These are phyloP conservation scores for Silybum marianum DNA, from an alignment of 129 eudicot species.

Conservation along the genomic window DNA sequence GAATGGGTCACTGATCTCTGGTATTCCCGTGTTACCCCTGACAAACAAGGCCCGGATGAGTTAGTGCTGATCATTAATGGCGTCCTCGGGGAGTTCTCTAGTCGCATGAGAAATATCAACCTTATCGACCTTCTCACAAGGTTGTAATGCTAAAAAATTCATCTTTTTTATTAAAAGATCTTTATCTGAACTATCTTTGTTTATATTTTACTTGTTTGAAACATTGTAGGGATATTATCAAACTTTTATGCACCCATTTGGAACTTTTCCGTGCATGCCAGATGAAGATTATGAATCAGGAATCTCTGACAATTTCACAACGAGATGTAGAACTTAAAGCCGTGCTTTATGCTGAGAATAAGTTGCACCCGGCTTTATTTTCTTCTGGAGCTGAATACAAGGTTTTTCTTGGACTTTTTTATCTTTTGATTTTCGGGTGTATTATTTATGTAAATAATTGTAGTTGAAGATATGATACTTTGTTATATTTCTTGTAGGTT, in stretches of 20 bases:
- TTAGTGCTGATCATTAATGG: slow-evolving; percentile 84
- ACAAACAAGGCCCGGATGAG: slow-evolving; percentile 96
- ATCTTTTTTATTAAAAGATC: slow-evolving; percentile 6
- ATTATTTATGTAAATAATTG: slow-evolving; percentile 3
- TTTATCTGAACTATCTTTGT: not conserved
- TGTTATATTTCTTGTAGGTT: slow-evolving; percentile 54
- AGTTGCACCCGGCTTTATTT: slow-evolving; percentile 86
- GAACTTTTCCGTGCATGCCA: slow-evolving; percentile 87
- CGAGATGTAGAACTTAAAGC: slow-evolving; percentile 68
- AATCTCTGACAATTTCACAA: slow-evolving; percentile 60
- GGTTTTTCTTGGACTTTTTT: slow-evolving; percentile 48
- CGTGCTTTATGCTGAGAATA: slow-evolving; percentile 83
- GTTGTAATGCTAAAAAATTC: slow-evolving; percentile 38
- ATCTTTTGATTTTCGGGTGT: not conserved
- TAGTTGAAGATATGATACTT: slow-evolving; percentile 14
- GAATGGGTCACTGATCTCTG: slow-evolving; percentile 99
- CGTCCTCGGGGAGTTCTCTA: slow-evolving; percentile 81
- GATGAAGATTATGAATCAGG: slow-evolving; percentile 62
- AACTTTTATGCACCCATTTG: slow-evolving; percentile 66
- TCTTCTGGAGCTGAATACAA: slow-evolving; percentile 89
- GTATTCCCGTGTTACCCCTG: slow-evolving; percentile 92
- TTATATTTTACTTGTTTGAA: slow-evolving; percentile 10
- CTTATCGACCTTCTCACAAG: slow-evolving; percentile 91
- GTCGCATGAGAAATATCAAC: slow-evolving; percentile 84
- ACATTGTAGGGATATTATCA: slow-evolving; percentile 78